Evolutionary conservation across 306 rosid genomes (phyloP).

Genomic region (Pyrus bretschneideri): DNA sequence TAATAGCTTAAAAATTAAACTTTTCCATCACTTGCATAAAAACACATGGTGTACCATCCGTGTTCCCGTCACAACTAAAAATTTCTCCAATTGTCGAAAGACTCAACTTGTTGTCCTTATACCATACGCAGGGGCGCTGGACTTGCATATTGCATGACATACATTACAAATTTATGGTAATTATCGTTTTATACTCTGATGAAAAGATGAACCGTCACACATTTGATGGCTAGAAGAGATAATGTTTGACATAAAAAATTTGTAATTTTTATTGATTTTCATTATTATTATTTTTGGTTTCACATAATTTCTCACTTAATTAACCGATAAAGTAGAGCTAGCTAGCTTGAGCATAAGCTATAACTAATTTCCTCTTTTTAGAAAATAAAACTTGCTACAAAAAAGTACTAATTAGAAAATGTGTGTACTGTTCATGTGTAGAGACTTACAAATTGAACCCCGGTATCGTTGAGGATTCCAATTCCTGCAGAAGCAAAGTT

Average conservation of each 20-base stretch:
- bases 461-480: slow-evolving; percentile 68
- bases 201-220: not conserved
- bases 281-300: too few relatives aligned
- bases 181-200: too few relatives aligned
- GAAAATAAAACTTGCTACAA: not conserved
- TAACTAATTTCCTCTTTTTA: not conserved
- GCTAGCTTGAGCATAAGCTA: too few relatives aligned
- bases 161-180: not conserved
- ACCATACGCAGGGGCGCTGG: too few relatives aligned
- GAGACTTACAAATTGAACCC: slow-evolving; percentile 21
- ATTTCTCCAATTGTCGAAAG: not conserved
- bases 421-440: not conserved
- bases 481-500: slow-evolving; percentile 69
- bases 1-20: too few relatives aligned
- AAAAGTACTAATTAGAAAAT: not conserved
- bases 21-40: too few relatives aligned
- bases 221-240: too few relatives aligned
- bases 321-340: not conserved
- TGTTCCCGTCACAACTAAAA: too few relatives aligned
- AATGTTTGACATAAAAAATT: too few relatives aligned
- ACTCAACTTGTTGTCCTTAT: not conserved
- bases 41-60: too few relatives aligned
- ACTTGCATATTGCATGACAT: too few relatives aligned
- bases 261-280: not conserved
- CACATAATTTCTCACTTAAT: not conserved